Evolutionary conservation across 148 eudicot species (phyloP).

Genomic region (Rhododendron simsii): DNA sequence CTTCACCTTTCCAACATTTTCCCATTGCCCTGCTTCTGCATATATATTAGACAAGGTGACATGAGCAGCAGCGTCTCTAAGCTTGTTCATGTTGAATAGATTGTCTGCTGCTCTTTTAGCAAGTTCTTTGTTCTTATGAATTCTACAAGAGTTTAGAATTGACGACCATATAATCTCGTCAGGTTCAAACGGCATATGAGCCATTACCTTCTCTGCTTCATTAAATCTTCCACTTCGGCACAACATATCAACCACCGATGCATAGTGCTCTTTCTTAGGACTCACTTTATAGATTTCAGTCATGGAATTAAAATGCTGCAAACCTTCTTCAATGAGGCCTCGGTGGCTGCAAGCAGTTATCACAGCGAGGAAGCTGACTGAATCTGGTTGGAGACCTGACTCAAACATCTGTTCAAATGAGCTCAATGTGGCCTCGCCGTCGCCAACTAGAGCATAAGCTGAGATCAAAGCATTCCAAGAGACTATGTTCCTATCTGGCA

Average conservation of each 20-base stretch:
- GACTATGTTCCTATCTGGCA: slow-evolving; percentile 58
- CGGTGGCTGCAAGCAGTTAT: slow-evolving; percentile 73
- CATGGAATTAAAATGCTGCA: slow-evolving; percentile 47
- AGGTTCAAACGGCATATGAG: slow-evolving; percentile 56
- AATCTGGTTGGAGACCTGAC: slow-evolving; percentile 55
- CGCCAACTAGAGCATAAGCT: slow-evolving; percentile 78
- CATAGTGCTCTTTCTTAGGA: slow-evolving; percentile 64
- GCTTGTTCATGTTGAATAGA: slow-evolving; percentile 46
- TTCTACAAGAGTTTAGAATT: slow-evolving; percentile 65
- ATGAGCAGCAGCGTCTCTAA: slow-evolving; percentile 56
- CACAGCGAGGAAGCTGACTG: slow-evolving; percentile 60
- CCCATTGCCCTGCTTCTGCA: slow-evolving; percentile 72
- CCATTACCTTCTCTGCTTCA: slow-evolving; percentile 56
- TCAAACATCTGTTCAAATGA: slow-evolving; percentile 50
- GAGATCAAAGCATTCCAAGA: slow-evolving; percentile 79
- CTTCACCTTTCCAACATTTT: slow-evolving; percentile 53
- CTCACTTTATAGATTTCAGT: slow-evolving; percentile 30
- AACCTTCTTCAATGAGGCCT: slow-evolving; percentile 70
- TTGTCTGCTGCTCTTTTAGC: slow-evolving; percentile 58
- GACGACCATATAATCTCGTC: slow-evolving; percentile 76
- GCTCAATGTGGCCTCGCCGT: slow-evolving; percentile 55
- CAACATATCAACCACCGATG: slow-evolving; percentile 57
- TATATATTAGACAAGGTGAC: slow-evolving; percentile 79
- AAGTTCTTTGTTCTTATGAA: slow-evolving; percentile 59
- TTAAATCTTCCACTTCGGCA: slow-evolving; percentile 58